Conservation (phyloP, 768 basidiomycete species). For the Calocera viscosa region DNA sequence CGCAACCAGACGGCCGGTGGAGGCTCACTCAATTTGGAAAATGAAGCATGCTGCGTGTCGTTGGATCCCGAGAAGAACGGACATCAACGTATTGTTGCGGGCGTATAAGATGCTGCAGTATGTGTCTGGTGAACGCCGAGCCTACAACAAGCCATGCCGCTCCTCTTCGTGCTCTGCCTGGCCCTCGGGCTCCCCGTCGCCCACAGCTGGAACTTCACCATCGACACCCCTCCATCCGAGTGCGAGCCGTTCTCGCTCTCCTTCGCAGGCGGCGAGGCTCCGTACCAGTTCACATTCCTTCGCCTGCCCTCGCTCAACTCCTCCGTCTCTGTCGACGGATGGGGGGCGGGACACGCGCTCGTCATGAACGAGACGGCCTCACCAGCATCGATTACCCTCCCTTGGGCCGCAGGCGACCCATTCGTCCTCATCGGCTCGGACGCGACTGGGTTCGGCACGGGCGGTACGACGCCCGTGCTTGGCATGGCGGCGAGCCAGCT, state of each 20-base stretch:
- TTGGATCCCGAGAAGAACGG: no score
- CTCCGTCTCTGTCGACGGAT: neutral
- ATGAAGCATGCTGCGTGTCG: no score
- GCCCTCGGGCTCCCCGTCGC: neutral
- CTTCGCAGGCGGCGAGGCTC: neutral
- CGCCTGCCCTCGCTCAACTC: neutral
- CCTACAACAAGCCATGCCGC: neutral
- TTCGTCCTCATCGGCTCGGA: neutral
- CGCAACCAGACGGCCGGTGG: no score
- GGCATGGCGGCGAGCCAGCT: neutral
- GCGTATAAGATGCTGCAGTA: no score
- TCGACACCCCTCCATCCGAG: neutral
- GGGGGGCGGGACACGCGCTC: neutral
- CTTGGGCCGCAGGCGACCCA: neutral
- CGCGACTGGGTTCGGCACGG: neutral
- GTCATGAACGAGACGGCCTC: neutral
- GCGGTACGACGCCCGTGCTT: neutral
- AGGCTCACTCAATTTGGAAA: no score
- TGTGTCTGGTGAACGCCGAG: neutral
- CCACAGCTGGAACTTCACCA: neutral
- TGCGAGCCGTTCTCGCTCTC: neutral
- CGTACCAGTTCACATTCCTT: neutral
- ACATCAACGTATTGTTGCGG: no score
- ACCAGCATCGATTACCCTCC: neutral
- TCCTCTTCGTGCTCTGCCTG: neutral